These are phyloP conservation scores for Dittrichia graveolens DNA, from an alignment of 129 eudicot genomes.

Conservation along the genomic window DNA sequence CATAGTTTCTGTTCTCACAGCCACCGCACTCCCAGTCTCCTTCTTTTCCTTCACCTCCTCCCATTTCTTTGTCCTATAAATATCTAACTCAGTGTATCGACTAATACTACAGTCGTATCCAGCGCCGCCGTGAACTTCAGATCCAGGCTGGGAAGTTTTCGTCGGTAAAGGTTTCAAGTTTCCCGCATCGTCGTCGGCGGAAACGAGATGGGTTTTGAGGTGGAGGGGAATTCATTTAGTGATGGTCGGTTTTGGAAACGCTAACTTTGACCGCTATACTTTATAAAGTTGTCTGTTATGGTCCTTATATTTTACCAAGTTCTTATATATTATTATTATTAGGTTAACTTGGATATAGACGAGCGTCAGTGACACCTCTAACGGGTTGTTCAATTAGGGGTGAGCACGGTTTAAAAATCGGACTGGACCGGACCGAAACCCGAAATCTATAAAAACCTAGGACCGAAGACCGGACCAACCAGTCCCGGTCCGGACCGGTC, in stretches of 20 bases:
- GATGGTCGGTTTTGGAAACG: constrained; percentile 31
- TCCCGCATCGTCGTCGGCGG: constrained; percentile 33
- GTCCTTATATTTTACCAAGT: background rate
- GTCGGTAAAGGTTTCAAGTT: constrained; percentile 26
- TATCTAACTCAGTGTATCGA: background rate
- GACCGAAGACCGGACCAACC: too few relatives aligned
- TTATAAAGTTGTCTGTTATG: background rate
- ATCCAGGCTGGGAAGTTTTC: background rate
- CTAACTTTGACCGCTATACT: background rate
- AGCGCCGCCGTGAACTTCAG: background rate
- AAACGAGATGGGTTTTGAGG: constrained; percentile 28
- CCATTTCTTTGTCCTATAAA: constrained; percentile 23
- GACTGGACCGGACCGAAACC: too few relatives aligned
- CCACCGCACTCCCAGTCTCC: constrained; percentile 97
- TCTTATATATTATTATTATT: background rate
- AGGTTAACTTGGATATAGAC: background rate
- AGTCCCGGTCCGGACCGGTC: too few relatives aligned
- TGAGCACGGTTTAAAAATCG: background rate
- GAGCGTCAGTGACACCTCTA: too few relatives aligned
- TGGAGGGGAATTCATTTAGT: constrained; percentile 12
- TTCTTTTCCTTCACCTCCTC: constrained; percentile 81
- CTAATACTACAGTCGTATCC: background rate
- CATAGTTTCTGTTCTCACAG: constrained; percentile 79
- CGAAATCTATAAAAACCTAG: too few relatives aligned
- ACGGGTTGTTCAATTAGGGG: too few relatives aligned